Conservation (phyloP, 345 rosid species). For the Acer campestre region DNA sequence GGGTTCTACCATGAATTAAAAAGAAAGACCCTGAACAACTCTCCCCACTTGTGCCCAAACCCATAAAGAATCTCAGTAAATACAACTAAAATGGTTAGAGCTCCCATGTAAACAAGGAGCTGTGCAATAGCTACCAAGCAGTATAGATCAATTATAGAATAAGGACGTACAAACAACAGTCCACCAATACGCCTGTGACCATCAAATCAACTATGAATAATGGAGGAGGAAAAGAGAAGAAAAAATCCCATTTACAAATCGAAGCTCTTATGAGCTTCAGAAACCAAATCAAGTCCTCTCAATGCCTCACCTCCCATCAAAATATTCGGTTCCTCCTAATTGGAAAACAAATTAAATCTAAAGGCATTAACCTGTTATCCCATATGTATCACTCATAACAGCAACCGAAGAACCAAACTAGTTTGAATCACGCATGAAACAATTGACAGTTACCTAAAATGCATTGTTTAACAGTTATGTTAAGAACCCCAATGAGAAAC, state of each 20-base stretch:
- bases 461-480: neutral
- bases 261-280: neutral
- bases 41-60: neutral
- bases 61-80: neutral
- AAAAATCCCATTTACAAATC: too few species aligned
- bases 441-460: neutral
- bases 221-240: too few species aligned
- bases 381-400: neutral
- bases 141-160: too few species aligned
- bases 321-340: neutral
- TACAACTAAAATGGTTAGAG: neutral
- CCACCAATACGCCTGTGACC: neutral
- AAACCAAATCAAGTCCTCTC: neutral
- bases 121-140: neutral
- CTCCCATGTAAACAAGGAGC: neutral
- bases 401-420: neutral
- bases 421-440: neutral
- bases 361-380: neutral
- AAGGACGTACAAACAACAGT: neutral
- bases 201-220: neutral
- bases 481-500: neutral
- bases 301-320: neutral
- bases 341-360: neutral
- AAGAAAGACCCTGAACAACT: too few species aligned
- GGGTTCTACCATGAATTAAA: neutral